Evolutionary conservation across 2,329 filamentous ascomycete species (phyloP).

Genomic region (Volutella citrinella): DNA sequence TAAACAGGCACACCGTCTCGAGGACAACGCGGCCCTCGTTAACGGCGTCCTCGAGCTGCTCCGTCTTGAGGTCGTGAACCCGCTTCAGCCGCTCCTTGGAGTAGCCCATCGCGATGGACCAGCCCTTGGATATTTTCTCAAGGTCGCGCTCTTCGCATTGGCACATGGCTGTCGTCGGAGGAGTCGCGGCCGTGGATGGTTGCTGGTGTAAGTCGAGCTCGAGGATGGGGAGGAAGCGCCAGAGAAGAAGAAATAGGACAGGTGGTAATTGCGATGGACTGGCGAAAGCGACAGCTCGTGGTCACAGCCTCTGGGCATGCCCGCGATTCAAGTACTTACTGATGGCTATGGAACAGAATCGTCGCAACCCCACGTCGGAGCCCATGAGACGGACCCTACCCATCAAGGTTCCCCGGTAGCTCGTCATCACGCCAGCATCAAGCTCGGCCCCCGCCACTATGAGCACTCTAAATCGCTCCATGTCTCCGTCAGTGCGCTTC

Average conservation of each 20-base stretch:
- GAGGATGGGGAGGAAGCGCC: neutral
- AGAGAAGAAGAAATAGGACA: neutral
- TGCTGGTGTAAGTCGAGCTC: constrained; percentile 5
- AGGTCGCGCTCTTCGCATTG: constrained; percentile 28
- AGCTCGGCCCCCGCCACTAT: no score
- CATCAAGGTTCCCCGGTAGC: constrained; percentile 13
- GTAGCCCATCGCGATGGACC: constrained; percentile 35
- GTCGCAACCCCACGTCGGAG: no score
- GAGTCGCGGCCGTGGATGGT: neutral
- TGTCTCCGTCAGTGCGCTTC: no score
- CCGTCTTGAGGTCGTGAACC: constrained; percentile 30
- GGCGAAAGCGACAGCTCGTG: no score
- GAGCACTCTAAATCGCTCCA: no score
- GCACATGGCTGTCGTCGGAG: constrained; percentile 15
- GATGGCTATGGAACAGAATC: no score
- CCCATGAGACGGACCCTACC: no score
- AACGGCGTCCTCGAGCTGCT: constrained; percentile 30
- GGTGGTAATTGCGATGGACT: neutral
- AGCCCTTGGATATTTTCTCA: constrained; percentile 34
- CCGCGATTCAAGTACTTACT: constrained; percentile 1
- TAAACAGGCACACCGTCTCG: constrained; percentile 39
- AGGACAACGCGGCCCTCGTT: constrained; percentile 33
- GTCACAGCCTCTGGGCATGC: neutral
- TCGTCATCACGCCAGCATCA: no score
- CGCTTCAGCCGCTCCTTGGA: constrained; percentile 32